A percentile compares a stretch with the other conserved stretches of the same genome.
phyloP scores from a whole-genome alignment of 768 basidiomycete genomes.

The Panellus pusillus region DNA sequence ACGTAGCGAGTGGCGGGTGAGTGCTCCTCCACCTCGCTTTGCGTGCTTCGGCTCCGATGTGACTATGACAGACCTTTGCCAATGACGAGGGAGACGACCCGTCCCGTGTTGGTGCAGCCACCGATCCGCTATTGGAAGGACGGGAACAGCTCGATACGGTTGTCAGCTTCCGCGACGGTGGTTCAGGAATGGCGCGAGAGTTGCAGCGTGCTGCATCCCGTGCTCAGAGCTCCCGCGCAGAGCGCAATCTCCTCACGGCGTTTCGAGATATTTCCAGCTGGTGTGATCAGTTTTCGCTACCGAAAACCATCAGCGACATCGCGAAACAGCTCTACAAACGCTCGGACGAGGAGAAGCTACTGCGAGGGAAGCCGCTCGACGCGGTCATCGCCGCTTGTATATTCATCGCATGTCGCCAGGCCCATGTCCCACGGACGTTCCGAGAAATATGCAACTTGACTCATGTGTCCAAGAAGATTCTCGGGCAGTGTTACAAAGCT shows the following conservation, averaged over 20 bases:
- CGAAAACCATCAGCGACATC: constrained; percentile 91
- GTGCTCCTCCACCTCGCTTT: constrained; percentile 32
- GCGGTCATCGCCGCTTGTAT: constrained; percentile 97
- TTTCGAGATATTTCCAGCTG: constrained; percentile 91
- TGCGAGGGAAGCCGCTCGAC: constrained; percentile 88
- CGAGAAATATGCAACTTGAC: constrained; percentile 93
- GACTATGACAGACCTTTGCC: constrained; percentile 80
- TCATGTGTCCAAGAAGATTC: constrained; percentile 90
- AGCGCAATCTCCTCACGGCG: constrained; percentile 83
- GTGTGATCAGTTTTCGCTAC: constrained; percentile 95
- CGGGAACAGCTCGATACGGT: constrained; percentile 93
- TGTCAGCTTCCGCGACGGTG: constrained; percentile 94
- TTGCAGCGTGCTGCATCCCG: constrained; percentile 91
- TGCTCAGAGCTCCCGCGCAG: constrained; percentile 73
- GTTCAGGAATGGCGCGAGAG: constrained; percentile 87
- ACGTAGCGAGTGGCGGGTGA: constrained; percentile 94
- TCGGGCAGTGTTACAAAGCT: constrained; percentile 92
- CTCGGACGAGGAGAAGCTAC: constrained; percentile 91
- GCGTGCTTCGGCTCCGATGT: constrained; percentile 20
- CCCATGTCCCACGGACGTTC: constrained; percentile 94
- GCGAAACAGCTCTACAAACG: constrained; percentile 98
- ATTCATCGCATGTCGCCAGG: constrained; percentile 95
- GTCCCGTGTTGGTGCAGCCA: constrained; percentile 97
- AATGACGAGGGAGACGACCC: constrained; percentile 99
- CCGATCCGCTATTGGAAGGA: constrained; percentile 91